Percentiles rank a stretch among this genome's conserved stretches.
These are phyloP conservation scores for Pseudocercospora fuligena DNA, from an alignment of 2,329 filamentous ascomycete genomes.

Conservation along the genomic window DNA sequence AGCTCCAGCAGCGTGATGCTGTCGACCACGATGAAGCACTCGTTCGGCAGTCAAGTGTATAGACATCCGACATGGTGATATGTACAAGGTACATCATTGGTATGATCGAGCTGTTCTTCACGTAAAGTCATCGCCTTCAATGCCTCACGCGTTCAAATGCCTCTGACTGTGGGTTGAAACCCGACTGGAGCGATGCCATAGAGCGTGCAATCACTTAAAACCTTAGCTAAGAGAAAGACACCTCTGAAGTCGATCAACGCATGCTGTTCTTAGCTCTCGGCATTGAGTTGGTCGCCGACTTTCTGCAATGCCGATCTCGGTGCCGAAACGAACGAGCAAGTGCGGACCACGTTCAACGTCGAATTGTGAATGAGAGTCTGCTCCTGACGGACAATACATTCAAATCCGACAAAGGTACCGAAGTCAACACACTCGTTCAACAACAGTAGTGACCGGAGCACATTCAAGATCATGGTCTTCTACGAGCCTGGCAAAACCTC, in stretches of 20 bases:
- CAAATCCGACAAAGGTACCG: no score
- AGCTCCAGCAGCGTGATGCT: conserved; percentile 1
- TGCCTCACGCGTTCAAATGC: not conserved
- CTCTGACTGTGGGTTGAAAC: not conserved
- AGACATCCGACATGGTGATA: not conserved
- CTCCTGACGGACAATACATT: not conserved
- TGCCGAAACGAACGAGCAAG: not conserved
- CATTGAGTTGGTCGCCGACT: not conserved
- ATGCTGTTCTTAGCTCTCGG: not conserved
- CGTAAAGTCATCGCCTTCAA: not conserved
- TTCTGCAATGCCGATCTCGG: conserved; percentile 1
- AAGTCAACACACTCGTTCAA: not conserved
- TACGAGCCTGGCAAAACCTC: conserved; percentile 59
- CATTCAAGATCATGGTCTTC: conserved; percentile 47
- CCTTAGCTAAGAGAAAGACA: not conserved
- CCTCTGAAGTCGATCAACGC: not conserved
- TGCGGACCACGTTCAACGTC: not conserved
- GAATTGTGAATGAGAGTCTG: no score
- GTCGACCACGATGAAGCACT: not conserved
- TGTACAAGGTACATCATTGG: not conserved
- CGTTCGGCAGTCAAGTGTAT: not conserved
- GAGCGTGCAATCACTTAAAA: no score
- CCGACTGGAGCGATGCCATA: no score
- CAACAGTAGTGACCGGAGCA: not conserved
- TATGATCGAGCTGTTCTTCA: not conserved